Percentiles rank a stretch among this genome's conserved stretches.
Conservation (phyloP, 2,329 filamentous ascomycete genomes). For the Cadophora gregata region DNA sequence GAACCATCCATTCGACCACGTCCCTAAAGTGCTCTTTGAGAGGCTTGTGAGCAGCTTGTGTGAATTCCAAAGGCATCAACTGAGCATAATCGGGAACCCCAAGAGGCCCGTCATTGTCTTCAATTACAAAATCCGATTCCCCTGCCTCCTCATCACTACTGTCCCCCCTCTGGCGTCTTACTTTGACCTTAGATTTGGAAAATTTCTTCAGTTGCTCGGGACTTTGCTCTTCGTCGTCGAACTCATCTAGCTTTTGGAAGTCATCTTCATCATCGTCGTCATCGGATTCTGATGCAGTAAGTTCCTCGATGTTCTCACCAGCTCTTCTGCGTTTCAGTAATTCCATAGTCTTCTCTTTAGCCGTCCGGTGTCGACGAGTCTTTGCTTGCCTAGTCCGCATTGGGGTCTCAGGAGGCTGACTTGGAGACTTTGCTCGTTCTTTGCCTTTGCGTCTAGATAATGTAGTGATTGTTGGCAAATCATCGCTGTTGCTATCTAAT, state of each 20-base stretch:
- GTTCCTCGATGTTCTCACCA: conserved; percentile 48
- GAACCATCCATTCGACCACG: conserved; percentile 81
- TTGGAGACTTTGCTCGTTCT: neutral
- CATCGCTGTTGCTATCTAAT: conserved; percentile 15
- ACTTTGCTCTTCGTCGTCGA: conserved; percentile 52
- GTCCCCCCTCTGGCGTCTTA: neutral
- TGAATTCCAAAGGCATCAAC: conserved; percentile 72
- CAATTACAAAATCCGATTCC: conserved; percentile 63
- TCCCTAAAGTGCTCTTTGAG: conserved; percentile 75
- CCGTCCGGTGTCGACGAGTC: conserved; percentile 43
- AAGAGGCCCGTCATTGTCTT: conserved; percentile 64
- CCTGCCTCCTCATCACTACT: conserved; percentile 37
- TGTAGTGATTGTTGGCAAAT: conserved; percentile 21
- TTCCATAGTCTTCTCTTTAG: conserved; percentile 50
- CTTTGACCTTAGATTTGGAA: conserved; percentile 6
- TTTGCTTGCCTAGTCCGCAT: conserved; percentile 32
- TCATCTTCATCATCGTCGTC: conserved; percentile 30
- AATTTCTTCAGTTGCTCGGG: conserved; percentile 24
- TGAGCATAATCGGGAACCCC: conserved; percentile 56
- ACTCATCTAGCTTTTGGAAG: conserved; percentile 54
- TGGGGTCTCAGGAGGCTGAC: conserved; percentile 17
- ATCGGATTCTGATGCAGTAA: conserved; percentile 47
- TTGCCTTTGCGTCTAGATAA: conserved; percentile 7
- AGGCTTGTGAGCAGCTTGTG: conserved; percentile 67
- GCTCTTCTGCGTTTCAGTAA: conserved; percentile 48